These are phyloP conservation scores for Porcisia hertigi DNA, from an alignment of 208 protist species.

Conservation along the genomic window DNA sequence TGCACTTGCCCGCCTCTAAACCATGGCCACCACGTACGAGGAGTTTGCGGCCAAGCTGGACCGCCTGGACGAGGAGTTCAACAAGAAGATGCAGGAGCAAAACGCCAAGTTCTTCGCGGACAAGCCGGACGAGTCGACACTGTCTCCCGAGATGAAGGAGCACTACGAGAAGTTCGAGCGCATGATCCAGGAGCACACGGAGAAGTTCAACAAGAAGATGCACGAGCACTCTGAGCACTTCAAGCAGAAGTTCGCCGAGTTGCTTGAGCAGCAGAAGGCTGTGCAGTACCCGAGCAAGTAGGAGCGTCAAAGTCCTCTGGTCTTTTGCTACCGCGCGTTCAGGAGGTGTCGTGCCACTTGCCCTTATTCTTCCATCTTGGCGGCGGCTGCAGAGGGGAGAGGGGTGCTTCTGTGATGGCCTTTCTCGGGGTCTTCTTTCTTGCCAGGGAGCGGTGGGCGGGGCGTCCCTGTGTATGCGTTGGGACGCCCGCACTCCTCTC, in stretches of 20 bases:
- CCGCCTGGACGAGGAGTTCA: constrained; percentile 89
- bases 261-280: constrained; percentile 93
- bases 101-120: constrained; percentile 93
- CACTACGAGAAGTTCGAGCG: constrained; percentile 93
- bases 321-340: too few species aligned
- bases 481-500: too few species aligned
- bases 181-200: constrained; percentile 93
- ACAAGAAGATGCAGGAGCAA: constrained; percentile 93
- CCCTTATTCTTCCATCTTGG: too few species aligned
- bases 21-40: constrained; percentile 87
- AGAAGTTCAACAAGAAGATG: constrained; percentile 95
- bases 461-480: too few species aligned
- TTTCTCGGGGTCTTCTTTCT: too few species aligned
- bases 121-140: constrained; percentile 88
- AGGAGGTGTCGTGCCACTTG: too few species aligned
- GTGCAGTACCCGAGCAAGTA: constrained; percentile 90
- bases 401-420: too few species aligned
- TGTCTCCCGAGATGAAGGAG: constrained; percentile 92
- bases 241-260: constrained; percentile 90
- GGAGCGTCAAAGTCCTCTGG: neutral
- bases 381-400: too few species aligned
- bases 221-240: constrained; percentile 91
- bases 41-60: constrained; percentile 90
- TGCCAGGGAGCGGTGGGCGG: too few species aligned
- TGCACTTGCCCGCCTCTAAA: constrained; percentile 5